A percentile compares a stretch with the other conserved stretches of the same genome.
These are phyloP conservation scores for Ascochyta fabae DNA, from an alignment of 2,329 filamentous ascomycete genomes.

Conservation along the genomic window DNA sequence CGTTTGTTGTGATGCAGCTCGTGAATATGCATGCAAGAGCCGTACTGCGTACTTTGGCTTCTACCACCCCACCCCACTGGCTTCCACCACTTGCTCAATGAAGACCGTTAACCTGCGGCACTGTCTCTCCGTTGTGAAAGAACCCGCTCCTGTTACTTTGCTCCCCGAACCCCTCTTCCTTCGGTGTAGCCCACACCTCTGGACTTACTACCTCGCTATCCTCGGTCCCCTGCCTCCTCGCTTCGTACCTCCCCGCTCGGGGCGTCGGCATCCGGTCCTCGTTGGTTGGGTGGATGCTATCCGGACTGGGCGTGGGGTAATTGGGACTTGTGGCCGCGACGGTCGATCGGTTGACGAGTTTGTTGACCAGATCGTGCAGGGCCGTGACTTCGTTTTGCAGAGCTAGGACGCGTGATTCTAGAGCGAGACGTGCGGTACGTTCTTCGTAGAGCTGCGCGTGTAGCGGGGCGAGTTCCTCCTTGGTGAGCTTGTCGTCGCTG, in stretches of 20 bases:
- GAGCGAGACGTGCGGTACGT: slow-evolving; percentile 41
- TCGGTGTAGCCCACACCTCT: slow-evolving; percentile 46
- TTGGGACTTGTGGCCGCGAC: slow-evolving; percentile 25
- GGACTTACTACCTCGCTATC: slow-evolving; percentile 36
- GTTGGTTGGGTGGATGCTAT: slow-evolving; percentile 23
- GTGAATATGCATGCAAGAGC: not conserved
- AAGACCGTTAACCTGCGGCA: not conserved
- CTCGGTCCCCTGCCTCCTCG: not conserved
- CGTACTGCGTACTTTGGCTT: slow-evolving; percentile 13
- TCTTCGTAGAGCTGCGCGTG: slow-evolving; percentile 39
- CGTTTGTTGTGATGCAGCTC: not conserved
- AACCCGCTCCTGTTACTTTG: slow-evolving; percentile 28
- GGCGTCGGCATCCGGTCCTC: slow-evolving; percentile 39
- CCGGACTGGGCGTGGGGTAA: slow-evolving; percentile 46
- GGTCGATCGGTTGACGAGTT: slow-evolving; percentile 23
- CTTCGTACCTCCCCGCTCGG: slow-evolving; percentile 22
- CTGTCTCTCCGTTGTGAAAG: slow-evolving; percentile 14
- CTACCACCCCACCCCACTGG: not conserved
- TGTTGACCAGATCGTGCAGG: slow-evolving; percentile 40
- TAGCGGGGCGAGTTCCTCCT: slow-evolving; percentile 24
- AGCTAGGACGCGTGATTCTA: slow-evolving; percentile 41
- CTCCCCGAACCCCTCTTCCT: slow-evolving; percentile 40
- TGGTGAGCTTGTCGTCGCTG: slow-evolving; percentile 5
- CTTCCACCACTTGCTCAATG: not conserved
- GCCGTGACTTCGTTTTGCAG: slow-evolving; percentile 42